Evolutionary conservation across 495 filamentous ascomycete genomes (phyloP), one percentile per base, ranked within the genome.

Genomic region (Sphaerosporella brunnea): DNA sequence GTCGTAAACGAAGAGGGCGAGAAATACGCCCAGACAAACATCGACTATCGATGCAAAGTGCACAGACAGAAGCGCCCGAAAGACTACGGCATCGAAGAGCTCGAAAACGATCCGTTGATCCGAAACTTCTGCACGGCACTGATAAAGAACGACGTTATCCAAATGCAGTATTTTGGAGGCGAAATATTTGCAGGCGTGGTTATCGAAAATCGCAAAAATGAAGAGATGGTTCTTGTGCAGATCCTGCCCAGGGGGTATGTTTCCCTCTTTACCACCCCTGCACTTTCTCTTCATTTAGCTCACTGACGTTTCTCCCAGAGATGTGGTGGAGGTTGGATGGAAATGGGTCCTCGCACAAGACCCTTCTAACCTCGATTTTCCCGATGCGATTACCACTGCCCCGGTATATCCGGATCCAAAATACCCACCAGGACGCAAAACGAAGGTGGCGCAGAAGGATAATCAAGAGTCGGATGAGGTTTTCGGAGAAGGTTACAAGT

Each of bases 171-270:
- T 48, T 73, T 80, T 61, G 78, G 77, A 49, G 73, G 71, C 4
- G 87, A 95, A 28, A 88, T 94, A 45, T 93, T 88, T 65, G 92
- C 82, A 11, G 92, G 86, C 36, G 72, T 83, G 51, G 79, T 99
- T 41, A 67, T 90, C 23, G 81, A 95, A 62, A 95, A 96, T 51
- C 71, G 84, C 39, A 72, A 74, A 48, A 75, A 75, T 47, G 84
- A 88, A 65, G 68, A 75, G 52, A 79, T 69, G 38, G 62, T 95
- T 19, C 65, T 94, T 21, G 62, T 96, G 21, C 84, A 95, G 48
- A 69, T 95, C 40, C 68, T 96, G 46, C 90, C 92, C 7, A 77
- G 81, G 63, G 86, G 85, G 82, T 84, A 75, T 66, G 81, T 73
- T 48, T 38, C 36, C 10, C 23, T 28, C 35, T 40, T n/a, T n/a